phyloP scores from a whole-genome alignment of 2,329 filamentous ascomycete genomes.

The Colletotrichum sp. region DNA sequence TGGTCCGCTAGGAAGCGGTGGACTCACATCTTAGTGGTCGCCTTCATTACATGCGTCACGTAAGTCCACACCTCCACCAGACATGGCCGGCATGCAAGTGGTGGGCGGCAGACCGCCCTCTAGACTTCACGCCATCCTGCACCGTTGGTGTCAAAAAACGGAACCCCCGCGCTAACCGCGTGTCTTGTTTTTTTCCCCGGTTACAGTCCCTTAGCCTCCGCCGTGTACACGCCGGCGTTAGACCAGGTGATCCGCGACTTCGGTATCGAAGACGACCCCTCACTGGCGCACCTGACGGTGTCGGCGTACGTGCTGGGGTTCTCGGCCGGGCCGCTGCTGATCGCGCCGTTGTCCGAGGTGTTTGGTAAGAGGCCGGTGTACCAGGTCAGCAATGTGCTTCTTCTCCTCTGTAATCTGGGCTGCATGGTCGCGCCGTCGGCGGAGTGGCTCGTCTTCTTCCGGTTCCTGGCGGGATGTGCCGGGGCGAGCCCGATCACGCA shows the following conservation, averaged over 20 bases:
- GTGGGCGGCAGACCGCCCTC: not conserved
- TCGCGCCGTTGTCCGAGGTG: not conserved
- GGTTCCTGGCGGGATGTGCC: conserved; percentile 2
- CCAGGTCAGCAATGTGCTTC: not conserved
- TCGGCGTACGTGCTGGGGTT: conserved; percentile 10
- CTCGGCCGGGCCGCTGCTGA: conserved; percentile 5
- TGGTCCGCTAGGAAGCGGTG: conserved; percentile 9
- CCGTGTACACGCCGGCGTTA: conserved; percentile 8
- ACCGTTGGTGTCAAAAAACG: not conserved
- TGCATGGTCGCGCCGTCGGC: conserved; percentile 4
- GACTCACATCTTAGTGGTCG: conserved; percentile 3
- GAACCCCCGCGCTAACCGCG: not conserved
- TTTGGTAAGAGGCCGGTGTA: not conserved
- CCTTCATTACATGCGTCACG: conserved; percentile 3
- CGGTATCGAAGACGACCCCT: not conserved
- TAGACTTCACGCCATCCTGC: not conserved
- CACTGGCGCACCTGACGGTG: not conserved
- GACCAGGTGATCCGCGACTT: conserved; percentile 1
- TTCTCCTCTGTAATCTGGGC: not conserved
- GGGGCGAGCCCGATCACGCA: conserved; percentile 8
- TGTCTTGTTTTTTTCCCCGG: not conserved
- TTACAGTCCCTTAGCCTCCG: conserved; percentile 1
- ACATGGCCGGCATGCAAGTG: not conserved
- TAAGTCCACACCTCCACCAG: not conserved
- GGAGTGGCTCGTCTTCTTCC: not conserved